Evolutionary conservation across 352 stramenopile species (phyloP).

Genomic region (Globisporangium splendens): DNA sequence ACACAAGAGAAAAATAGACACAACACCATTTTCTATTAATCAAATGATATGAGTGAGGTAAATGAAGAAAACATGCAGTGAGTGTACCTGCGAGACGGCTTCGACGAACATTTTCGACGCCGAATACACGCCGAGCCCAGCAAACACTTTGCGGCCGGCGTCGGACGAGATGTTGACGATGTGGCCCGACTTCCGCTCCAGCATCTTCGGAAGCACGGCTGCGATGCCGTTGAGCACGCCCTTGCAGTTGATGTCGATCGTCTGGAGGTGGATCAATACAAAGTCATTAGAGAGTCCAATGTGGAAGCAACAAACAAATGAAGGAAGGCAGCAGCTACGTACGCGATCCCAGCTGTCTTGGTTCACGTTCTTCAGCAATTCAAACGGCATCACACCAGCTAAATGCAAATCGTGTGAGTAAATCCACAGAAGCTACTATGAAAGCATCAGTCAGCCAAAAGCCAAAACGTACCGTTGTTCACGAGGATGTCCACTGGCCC

Average conservation of each 20-base stretch:
- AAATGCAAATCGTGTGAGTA: background rate
- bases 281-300: too few relatives aligned
- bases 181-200: conserved; percentile 68
- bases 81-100: conserved; percentile 65
- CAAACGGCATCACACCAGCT: conserved; percentile 93
- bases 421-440: too few relatives aligned
- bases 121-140: conserved; percentile 85
- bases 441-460: too few relatives aligned
- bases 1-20: too few relatives aligned
- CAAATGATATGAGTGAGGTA: background rate
- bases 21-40: background rate
- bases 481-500: conserved; percentile 86
- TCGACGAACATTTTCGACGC: conserved; percentile 93
- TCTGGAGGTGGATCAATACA: conserved; percentile 20
- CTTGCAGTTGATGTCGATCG: conserved; percentile 94
- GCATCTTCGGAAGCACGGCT: conserved; percentile 66
- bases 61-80: background rate
- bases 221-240: conserved; percentile 87
- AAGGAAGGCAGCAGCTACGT: background rate
- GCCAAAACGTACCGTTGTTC: conserved; percentile 59
- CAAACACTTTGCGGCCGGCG: conserved; percentile 76
- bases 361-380: conserved; percentile 86
- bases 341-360: conserved; percentile 88
- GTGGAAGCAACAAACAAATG: background rate
- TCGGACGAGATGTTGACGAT: conserved; percentile 89